Evolutionary conservation across 306 rosid genomes (phyloP).

Genomic region (Phaseolus lunatus): DNA sequence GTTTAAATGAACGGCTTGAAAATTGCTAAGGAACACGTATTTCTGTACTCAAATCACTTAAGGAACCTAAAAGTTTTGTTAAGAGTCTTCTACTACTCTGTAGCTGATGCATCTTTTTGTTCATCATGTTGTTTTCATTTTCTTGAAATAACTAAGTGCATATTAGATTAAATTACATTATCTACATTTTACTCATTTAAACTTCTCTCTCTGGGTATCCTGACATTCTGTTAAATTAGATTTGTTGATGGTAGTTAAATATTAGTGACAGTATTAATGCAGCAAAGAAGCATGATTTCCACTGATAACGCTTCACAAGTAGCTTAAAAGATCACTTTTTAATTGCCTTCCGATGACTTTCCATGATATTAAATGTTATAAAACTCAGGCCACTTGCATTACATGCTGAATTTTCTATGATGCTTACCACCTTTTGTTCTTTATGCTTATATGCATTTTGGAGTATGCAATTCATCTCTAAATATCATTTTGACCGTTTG

Average conservation of each 20-base stretch:
- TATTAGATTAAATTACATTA: background rate
- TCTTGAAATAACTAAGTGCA: background rate
- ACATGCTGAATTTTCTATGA: slow-evolving; percentile 2
- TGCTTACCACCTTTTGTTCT: background rate
- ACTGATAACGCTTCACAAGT: background rate
- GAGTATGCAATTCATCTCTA: background rate
- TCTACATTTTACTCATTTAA: background rate
- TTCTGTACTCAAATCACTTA: background rate
- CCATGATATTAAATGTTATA: background rate
- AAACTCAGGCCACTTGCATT: background rate
- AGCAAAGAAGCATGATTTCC: background rate
- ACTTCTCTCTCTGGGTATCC: background rate
- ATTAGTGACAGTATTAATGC: background rate
- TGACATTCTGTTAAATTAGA: background rate
- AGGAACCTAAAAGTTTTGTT: background rate
- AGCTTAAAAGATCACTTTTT: slow-evolving; percentile 10
- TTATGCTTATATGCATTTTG: slow-evolving; percentile 18
- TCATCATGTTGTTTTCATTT: background rate
- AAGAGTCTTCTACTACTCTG: background rate
- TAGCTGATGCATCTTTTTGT: background rate
- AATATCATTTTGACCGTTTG: background rate
- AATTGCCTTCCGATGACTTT: background rate
- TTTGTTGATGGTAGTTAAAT: background rate
- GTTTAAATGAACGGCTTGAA: background rate
- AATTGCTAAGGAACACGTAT: background rate